Conservation (phyloP, 495 filamentous ascomycete genomes). For the Oidiodendron maius region DNA sequence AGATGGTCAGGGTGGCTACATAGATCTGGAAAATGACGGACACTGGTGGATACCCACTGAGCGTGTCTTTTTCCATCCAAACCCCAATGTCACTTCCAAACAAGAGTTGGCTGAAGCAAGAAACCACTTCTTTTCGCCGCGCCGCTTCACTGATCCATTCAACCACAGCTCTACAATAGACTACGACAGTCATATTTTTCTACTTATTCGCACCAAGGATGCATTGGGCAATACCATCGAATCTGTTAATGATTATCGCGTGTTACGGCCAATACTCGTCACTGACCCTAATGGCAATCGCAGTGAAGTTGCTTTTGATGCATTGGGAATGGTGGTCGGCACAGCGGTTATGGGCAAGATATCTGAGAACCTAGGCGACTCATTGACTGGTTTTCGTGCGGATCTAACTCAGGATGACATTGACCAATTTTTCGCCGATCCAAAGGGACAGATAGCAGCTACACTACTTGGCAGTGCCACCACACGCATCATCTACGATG, state of each 20-base stretch:
- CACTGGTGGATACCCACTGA: conserved; percentile 19
- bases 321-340: conserved; percentile 17
- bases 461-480: background rate
- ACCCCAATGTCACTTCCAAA: background rate
- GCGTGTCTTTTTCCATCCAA: background rate
- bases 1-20: conserved; percentile 15
- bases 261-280: conserved; percentile 8
- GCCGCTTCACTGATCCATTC: conserved; percentile 1
- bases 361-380: conserved; percentile 18
- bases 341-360: conserved; percentile 23
- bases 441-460: background rate
- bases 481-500: conserved; percentile 4
- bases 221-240: background rate
- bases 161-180: background rate
- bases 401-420: background rate
- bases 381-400: conserved; percentile 11
- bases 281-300: conserved; percentile 23
- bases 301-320: conserved; percentile 9
- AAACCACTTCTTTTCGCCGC: conserved; percentile 1
- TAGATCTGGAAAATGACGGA: conserved; percentile 1
- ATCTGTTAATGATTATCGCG: conserved; percentile 10
- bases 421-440: background rate
- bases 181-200: conserved; percentile 2
- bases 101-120: background rate
- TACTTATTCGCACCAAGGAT: background rate